Evolutionary conservation across 2,329 filamentous ascomycete species (phyloP), one percentile per base, ranked within the genome.

Genomic region (Fusarium proliferatum): DNA sequence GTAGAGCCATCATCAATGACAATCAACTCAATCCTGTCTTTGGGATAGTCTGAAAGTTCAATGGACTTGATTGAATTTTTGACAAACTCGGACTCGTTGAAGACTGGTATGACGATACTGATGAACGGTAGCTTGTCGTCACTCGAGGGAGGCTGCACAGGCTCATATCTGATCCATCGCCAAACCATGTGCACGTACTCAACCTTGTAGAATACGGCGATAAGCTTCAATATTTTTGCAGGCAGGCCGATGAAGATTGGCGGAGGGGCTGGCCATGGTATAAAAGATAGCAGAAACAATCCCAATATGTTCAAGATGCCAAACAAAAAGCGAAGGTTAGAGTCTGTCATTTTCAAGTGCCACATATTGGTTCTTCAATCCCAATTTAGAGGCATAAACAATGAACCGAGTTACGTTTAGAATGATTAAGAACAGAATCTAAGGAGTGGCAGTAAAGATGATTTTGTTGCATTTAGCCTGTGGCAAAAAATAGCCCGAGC

Each of bases 111-210:
- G 4, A 53, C 34, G 1, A 53, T 16, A 23, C 34, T 53, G 9
- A 53, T 26, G 2, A 16, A 26, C 0, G 51, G 51, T 1, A 53
- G 9, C 34, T 38, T 38, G 34, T 53, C 34, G 13, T 53, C 34
- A 6, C 21, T 53, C 2, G 9, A 8, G 6, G 23, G 12, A 53
- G 51, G 6, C 3, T 36, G 23, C 34, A 38, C 13, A 9, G 51
- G 33, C 3, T 53, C 51, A 12, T 53, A 53, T 38, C 34, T 9
- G 12, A 38, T 28, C 51, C 51, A 53, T 12, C 51, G 34, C 51
- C 51, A 53, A 3, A 53, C 33, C 51, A 53, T 53, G 9, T 53
- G 51, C 34, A 53, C 34, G 3, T 53, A 53, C 19, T 53, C 51
- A 13, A 53, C 10, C 23, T 53, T 53, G 9, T 53, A 53, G 23